phyloP scores from a whole-genome alignment of 148 eudicot genomes.

The Rhododendron kiyosumense region DNA sequence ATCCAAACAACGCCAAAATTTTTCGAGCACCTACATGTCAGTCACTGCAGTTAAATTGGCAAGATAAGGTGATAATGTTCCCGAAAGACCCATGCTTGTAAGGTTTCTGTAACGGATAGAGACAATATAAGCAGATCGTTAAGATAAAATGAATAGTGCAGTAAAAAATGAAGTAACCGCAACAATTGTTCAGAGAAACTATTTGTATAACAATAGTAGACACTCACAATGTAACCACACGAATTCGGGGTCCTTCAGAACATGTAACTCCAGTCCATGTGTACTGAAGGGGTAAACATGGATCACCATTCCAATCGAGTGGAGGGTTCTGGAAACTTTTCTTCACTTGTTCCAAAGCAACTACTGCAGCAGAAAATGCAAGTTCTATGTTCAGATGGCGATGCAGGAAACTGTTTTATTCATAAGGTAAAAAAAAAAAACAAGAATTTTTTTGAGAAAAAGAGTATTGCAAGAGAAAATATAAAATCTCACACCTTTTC shows the following conservation, averaged over 20 bases:
- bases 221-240: slow-evolving; percentile 75
- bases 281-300: slow-evolving; percentile 79
- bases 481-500: neutral
- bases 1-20: neutral
- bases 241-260: slow-evolving; percentile 54
- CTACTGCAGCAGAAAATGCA: slow-evolving; percentile 40
- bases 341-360: slow-evolving; percentile 56
- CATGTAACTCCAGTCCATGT: slow-evolving; percentile 95
- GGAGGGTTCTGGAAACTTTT: slow-evolving; percentile 55
- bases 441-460: neutral
- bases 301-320: slow-evolving; percentile 91
- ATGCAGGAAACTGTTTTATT: neutral
- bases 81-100: slow-evolving; percentile 63
- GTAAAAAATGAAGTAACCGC: neutral
- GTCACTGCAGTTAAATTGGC: slow-evolving; percentile 71
- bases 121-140: slow-evolving; percentile 3
- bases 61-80: slow-evolving; percentile 64
- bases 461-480: neutral
- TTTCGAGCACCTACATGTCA: slow-evolving; percentile 49
- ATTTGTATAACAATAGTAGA: neutral
- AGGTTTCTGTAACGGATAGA: slow-evolving; percentile 53
- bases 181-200: neutral
- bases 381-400: neutral
- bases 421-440: neutral
- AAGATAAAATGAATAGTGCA: slow-evolving; percentile 1